These are phyloP conservation scores for Pseudogymnoascus sp. DNA, from an alignment of 2,329 filamentous ascomycete species.

Conservation along the genomic window DNA sequence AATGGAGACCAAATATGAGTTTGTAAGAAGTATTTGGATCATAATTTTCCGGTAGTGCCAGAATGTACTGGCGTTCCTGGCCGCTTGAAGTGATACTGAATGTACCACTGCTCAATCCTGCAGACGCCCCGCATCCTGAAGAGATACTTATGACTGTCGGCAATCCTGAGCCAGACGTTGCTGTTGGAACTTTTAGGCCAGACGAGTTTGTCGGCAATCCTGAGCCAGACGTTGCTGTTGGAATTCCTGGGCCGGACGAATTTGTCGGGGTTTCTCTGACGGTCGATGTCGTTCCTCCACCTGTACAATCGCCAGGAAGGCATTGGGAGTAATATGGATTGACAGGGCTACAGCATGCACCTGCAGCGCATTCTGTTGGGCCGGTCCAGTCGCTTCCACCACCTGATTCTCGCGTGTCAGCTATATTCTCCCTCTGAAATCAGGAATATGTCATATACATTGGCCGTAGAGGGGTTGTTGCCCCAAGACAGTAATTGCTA, in stretches of 20 bases:
- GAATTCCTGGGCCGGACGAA: background rate
- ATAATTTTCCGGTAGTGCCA: slow-evolving; percentile 35
- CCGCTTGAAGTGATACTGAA: slow-evolving; percentile 32
- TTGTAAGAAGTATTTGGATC: slow-evolving; percentile 32
- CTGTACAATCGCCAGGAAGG: background rate
- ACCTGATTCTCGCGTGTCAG: background rate
- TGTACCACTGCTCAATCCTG: slow-evolving; percentile 26
- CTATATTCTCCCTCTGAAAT: background rate
- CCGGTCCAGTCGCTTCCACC: background rate
- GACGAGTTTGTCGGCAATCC: background rate
- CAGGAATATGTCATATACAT: background rate
- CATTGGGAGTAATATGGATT: background rate
- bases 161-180: background rate
- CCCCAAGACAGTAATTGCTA: background rate
- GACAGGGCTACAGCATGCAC: background rate
- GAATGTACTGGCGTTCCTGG: slow-evolving; percentile 33
- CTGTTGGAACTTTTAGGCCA: background rate
- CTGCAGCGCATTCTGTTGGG: background rate
- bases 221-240: background rate
- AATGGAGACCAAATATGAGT: slow-evolving; percentile 38
- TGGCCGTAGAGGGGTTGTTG: background rate
- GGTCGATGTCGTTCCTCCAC: background rate
- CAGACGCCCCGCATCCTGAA: slow-evolving; percentile 31
- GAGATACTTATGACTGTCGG: background rate
- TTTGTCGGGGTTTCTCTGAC: background rate